phyloP scores from a whole-genome alignment of 2,329 filamentous ascomycete genomes.

The Epichloe gansuensis region DNA sequence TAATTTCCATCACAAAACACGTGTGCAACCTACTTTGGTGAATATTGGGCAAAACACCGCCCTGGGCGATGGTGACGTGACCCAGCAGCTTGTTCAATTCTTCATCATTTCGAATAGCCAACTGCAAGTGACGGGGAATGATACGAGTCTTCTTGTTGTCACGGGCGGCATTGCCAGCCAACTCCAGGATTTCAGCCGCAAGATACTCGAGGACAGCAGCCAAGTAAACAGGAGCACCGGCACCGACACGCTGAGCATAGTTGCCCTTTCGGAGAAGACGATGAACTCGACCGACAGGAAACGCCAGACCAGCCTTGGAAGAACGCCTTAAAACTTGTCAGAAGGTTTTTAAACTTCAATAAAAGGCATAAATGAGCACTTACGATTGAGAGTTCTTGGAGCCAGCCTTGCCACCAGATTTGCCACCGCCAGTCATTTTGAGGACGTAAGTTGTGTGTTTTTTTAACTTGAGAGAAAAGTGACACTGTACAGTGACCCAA shows the following conservation, averaged over 20 bases:
- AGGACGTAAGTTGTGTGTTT: constrained; percentile 19
- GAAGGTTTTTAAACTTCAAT: not conserved
- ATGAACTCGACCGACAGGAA: constrained; percentile 98
- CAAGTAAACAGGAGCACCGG: constrained; percentile 92
- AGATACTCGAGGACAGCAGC: constrained; percentile 97
- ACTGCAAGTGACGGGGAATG: constrained; percentile 96
- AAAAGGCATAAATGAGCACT: constrained; percentile 30
- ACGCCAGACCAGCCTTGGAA: constrained; percentile 97
- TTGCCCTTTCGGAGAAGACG: constrained; percentile 98
- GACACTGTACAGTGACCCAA: constrained; percentile 7
- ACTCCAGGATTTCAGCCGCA: constrained; percentile 94
- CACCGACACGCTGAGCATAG: constrained; percentile 99
- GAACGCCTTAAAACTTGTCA: constrained; percentile 56
- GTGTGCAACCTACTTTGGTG: constrained; percentile 66
- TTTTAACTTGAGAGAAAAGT: constrained; percentile 10
- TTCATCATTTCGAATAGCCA: constrained; percentile 98
- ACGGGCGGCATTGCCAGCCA: constrained; percentile 95
- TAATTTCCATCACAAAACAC: not conserved
- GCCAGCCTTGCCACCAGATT: constrained; percentile 99
- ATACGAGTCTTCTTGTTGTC: constrained; percentile 99
- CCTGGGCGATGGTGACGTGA: constrained; percentile 92
- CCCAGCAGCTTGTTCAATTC: constrained; percentile 98
- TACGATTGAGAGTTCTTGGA: constrained; percentile 99
- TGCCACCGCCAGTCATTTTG: constrained; percentile 99
- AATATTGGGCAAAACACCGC: constrained; percentile 94